Base-by-base conservation (phyloP, 129 eudicot genomes). In the Flaveria linearis region DNA sequence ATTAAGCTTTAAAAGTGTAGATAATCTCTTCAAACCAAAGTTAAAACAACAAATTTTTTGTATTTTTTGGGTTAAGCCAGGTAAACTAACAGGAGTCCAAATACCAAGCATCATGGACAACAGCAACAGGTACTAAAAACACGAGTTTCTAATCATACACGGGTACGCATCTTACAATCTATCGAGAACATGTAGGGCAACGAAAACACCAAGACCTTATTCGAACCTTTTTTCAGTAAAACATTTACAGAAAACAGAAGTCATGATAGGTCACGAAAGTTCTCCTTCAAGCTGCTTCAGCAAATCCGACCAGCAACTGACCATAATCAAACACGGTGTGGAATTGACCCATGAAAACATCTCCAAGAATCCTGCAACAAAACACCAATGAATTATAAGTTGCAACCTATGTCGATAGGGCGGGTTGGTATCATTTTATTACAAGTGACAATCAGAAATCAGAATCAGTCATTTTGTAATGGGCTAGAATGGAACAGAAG, bases 291-390 rank as follows among this genome's bases (percentile, higher is more conserved):
- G 97, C 98, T 69, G 98, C 97, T 78, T 90, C 91, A 14, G 98
- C 98, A 82, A 93, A 93, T 74, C 98, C 96, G 74, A 93, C 92
- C 72, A 69, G 81, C 74, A 74, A 45, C 7, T 84, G 85, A 46
- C 95, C 97, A 55, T 85, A 88, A 71, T 90, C 98, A 47, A 93
- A 90, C 76, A 93, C 96, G 0, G 98, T 93, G 81, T 93, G 98
- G 83, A 86, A 93, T 53, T 11, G 85, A 9, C 97, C 95, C 98
- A 93, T 93, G 76, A 93, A 93, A 82, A 93, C 89, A 81, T 93
- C 98, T 73, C 98, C 98, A 85, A 93, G 62, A 49, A 93, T 93
- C 98, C 98, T 93, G 89, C 81, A 75, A 12, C 80, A 72, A n/a
- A 43, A 14, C 13, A 60, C 18, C 43, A 66, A 62, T 22, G 3